Evolutionary conservation across 805 yeast species (phyloP).

Genomic region (Sugiyamaella valdiviana): DNA sequence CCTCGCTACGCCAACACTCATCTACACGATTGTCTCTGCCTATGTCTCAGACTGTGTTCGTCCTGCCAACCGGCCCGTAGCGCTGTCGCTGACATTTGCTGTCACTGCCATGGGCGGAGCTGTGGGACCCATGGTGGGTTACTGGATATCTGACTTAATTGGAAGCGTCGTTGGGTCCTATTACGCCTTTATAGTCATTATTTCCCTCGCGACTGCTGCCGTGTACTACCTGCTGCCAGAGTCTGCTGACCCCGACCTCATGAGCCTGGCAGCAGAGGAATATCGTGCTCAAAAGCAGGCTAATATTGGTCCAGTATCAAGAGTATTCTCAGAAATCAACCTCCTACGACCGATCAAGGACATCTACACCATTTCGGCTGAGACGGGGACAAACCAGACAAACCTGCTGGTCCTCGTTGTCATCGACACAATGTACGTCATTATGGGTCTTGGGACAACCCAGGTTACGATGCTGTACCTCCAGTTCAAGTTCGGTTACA

Average conservation of each 20-base stretch:
- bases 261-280: neutral
- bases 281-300: neutral
- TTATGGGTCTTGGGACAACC: neutral
- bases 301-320: neutral
- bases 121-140: neutral
- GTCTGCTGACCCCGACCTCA: neutral
- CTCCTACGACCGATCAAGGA: neutral
- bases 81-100: neutral
- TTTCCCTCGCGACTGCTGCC: neutral
- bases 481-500: constrained; percentile 1
- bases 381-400: neutral
- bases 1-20: constrained; percentile 3
- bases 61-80: neutral
- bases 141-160: neutral
- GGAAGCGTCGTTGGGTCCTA: neutral
- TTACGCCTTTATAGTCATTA: neutral
- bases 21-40: constrained; percentile 1
- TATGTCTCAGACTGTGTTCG: neutral
- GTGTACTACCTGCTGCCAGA: constrained; percentile 2
- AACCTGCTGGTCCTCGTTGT: neutral
- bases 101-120: neutral
- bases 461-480: neutral
- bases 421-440: constrained; percentile 2
- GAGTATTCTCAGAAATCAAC: neutral
- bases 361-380: neutral